Conservation (phyloP, 768 basidiomycete species). For the Fibroporia radiculosa region DNA sequence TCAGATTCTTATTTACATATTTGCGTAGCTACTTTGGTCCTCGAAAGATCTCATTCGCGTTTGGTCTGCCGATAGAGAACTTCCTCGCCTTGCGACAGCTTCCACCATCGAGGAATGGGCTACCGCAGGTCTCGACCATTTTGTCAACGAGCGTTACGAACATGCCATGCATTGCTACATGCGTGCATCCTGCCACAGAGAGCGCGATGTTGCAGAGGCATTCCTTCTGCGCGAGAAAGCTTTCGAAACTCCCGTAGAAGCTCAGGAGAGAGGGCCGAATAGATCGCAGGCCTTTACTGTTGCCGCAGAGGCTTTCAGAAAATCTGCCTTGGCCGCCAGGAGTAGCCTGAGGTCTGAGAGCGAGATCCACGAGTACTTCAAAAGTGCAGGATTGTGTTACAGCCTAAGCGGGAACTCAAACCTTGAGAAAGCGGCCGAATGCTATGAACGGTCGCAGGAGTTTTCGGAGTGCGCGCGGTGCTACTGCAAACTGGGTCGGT, state of each 20-base stretch:
- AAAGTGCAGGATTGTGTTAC: conserved; percentile 19
- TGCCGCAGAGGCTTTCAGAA: conserved; percentile 44
- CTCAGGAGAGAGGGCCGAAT: conserved; percentile 13
- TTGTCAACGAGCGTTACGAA: conserved; percentile 36
- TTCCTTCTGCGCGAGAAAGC: conserved; percentile 49
- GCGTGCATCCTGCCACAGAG: conserved; percentile 34
- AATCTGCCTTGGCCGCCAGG: conserved; percentile 29
- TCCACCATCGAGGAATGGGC: conserved; percentile 45
- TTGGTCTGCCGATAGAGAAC: conserved; percentile 37
- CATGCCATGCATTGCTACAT: conserved; percentile 50
- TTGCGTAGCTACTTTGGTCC: conserved; percentile 43
- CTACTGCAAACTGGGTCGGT: conserved; percentile 43
- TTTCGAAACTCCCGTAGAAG: conserved; percentile 19
- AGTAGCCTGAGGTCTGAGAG: conserved; percentile 11
- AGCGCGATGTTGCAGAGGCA: conserved; percentile 41
- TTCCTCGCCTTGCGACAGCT: conserved; percentile 44
- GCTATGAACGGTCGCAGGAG: conserved; percentile 33
- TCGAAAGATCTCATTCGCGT: conserved; percentile 36
- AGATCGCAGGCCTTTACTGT: conserved; percentile 28
- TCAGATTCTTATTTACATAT: neutral
- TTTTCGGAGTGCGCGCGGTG: conserved; percentile 35
- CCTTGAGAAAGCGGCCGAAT: conserved; percentile 33
- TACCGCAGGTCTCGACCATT: conserved; percentile 30
- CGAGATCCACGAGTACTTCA: conserved; percentile 17
- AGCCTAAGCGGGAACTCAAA: conserved; percentile 18